Evolutionary conservation across 2,329 filamentous ascomycete genomes (phyloP), one percentile per base, ranked within the genome.

Genomic region (Cladosporium phlei): DNA sequence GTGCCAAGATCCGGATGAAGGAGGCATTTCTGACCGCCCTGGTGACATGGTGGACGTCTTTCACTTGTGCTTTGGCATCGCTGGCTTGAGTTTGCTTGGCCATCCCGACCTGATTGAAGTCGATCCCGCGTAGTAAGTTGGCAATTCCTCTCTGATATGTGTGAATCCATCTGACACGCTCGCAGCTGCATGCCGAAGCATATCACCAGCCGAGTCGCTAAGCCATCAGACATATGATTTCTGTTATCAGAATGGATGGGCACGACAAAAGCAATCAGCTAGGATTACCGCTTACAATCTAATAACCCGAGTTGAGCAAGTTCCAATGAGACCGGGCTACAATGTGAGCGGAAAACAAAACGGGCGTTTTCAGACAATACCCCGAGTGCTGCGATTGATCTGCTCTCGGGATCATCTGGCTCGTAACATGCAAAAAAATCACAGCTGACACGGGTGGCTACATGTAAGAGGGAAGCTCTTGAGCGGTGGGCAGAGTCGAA

Each of bases 31-130:
- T 4, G 93, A 98, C 69, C 75, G 90, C 51, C 91, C 93, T 8
- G 90, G 87, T 20, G 83, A 98, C 61, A 89, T 91, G 84, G 91
- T 96, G 17, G 93, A 98, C 71, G 90, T 98, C 25, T 98, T 94
- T 73, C 93, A 98, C 63, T 97, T 93, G 0, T 73, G 83, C 44
- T 98, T 98, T 65, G 89, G 88, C 19, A 70, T 96, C 53, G 86
- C 90, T 16, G 93, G 93, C 2, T 70, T 98, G 55, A 95, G 89
- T 63, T 75, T 98, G 47, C 70, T 97, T 21, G 82, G 82, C 9
- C 87, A 86, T 60, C 80, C 85, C 5, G 88, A 83, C 1, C 69
- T 96, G 33, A 77, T 85, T 58, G 81, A 85, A 50, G 84, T 98
- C 43, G 87, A 98, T 65, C 87, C 93, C 24, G 80, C 88, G 34